Conservation (phyloP, 306 rosid species). For the Sophora flavescens region DNA sequence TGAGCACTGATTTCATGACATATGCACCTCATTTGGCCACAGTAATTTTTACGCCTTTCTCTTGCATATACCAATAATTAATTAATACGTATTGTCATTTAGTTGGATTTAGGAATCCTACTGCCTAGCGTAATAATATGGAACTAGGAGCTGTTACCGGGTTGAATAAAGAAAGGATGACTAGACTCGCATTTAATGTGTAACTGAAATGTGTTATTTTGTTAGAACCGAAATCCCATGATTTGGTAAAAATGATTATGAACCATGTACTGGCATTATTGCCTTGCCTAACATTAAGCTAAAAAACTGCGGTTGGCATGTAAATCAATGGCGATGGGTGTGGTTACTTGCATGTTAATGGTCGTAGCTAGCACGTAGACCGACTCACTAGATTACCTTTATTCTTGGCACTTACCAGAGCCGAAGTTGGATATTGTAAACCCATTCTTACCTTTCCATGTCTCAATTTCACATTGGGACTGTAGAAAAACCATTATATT, state of each 20-base stretch:
- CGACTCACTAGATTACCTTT: not conserved
- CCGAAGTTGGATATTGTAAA: not conserved
- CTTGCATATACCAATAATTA: not conserved
- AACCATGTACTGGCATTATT: not conserved
- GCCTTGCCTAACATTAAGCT: not conserved
- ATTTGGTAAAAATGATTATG: not conserved
- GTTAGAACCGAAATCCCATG: not conserved
- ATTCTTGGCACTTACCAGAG: not conserved
- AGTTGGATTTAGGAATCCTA: conserved; percentile 10
- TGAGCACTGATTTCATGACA: conserved; percentile 19
- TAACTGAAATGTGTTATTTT: not conserved
- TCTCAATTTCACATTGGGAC: not conserved
- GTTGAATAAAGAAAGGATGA: not conserved
- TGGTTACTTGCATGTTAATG: not conserved
- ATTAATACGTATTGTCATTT: not conserved
- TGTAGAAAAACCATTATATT: not conserved
- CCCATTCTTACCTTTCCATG: not conserved
- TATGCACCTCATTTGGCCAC: not conserved
- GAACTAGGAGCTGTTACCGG: not conserved
- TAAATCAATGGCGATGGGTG: not conserved
- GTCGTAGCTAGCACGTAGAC: not conserved
- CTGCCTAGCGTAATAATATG: not conserved
- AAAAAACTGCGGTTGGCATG: not conserved
- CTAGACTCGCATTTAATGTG: not conserved
- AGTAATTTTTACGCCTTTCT: conserved; percentile 11